Percentiles rank a stretch among this genome's conserved stretches.
Conservation (phyloP, 345 rosid species). For the Gossypium thurberi region DNA sequence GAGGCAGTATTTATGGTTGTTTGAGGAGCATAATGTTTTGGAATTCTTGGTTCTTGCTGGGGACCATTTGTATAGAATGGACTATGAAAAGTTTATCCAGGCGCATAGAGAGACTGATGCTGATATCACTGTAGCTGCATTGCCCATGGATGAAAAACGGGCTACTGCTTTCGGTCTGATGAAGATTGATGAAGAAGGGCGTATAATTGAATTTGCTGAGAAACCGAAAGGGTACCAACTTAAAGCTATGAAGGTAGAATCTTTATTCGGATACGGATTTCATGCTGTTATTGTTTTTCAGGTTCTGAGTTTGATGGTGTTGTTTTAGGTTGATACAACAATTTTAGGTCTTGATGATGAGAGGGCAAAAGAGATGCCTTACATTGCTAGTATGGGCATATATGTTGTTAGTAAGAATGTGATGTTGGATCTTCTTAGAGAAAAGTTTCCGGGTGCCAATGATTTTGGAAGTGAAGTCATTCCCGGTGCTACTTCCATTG, state of each 20-base stretch:
- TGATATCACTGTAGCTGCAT: conserved; percentile 94
- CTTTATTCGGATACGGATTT: background rate
- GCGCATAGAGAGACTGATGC: conserved; percentile 96
- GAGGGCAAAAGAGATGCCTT: conserved; percentile 91
- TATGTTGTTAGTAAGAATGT: conserved; percentile 88
- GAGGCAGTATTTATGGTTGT: conserved; percentile 89
- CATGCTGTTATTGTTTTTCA: background rate
- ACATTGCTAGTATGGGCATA: conserved; percentile 96
- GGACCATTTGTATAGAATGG: conserved; percentile 94
- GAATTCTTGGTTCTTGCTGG: conserved; percentile 93
- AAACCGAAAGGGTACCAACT: conserved; percentile 92
- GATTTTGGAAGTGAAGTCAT: conserved; percentile 98
- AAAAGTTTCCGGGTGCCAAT: conserved; percentile 92
- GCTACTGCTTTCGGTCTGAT: conserved; percentile 89
- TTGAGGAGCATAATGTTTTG: conserved; percentile 92
- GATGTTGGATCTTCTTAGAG: conserved; percentile 75
- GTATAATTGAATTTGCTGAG: conserved; percentile 84
- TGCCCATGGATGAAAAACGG: conserved; percentile 89
- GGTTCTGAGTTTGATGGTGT: conserved; percentile 3
- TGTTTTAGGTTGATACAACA: conserved; percentile 78
- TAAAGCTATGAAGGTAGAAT: conserved; percentile 74
- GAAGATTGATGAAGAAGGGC: conserved; percentile 98
- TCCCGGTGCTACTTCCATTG: conserved; percentile 90
- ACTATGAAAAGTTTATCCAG: conserved; percentile 88
- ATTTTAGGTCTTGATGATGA: conserved; percentile 86